Evolutionary conservation across 75 land plant species (phyloP), one percentile per base, ranked within the genome.

Genomic region (Pinus tabuliformis): DNA sequence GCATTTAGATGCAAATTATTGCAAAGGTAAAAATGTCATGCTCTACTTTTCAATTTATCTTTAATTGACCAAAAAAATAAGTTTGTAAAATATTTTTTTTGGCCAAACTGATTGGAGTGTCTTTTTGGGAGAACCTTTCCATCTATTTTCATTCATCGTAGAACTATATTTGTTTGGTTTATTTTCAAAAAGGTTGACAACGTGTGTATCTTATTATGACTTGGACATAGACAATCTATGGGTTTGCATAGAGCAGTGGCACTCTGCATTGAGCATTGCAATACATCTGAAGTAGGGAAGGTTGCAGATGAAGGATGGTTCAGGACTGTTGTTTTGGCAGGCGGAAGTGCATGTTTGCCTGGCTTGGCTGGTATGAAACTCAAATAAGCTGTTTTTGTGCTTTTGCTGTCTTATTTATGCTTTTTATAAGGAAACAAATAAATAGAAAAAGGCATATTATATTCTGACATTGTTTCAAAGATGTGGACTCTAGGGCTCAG

Each of bases 291-390:
- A 39, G 30, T 87, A 20, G 58, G 56, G 37, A 68, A 68, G 72
- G 58, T 74, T 14, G 76, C 56, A 45, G 90, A 93, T 81, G 86
- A 78, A 62, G 58, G 73, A 72, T 93, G 98, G 98, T 95, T 72
- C 81, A 95, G 91, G 76, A 95, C 90, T 70, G 82, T 95, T 28
- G 93, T 95, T 26, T 80, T 95, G 81, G 73, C 93, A 26, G 98
- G 98, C 33, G 98, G 98, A 16, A 76, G 86, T 39, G 86, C 98
- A 57, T 95, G 93, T 77, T 86, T 95, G 64, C 96, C 98, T 42
- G 98, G 98, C 42, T 81, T 95, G 24, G 76, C 90, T 80, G 98
- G 98, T 92, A 85, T 61, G 59, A 45, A 45, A 11, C 72, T 16
- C n/a, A 42, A 42, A n/a, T 68, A 8, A 49, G 7, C 17, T 37